Evolutionary conservation across 2,329 filamentous ascomycete species (phyloP), one percentile per base, ranked within the genome.

Genomic region (Arthrinium phaeospermum): DNA sequence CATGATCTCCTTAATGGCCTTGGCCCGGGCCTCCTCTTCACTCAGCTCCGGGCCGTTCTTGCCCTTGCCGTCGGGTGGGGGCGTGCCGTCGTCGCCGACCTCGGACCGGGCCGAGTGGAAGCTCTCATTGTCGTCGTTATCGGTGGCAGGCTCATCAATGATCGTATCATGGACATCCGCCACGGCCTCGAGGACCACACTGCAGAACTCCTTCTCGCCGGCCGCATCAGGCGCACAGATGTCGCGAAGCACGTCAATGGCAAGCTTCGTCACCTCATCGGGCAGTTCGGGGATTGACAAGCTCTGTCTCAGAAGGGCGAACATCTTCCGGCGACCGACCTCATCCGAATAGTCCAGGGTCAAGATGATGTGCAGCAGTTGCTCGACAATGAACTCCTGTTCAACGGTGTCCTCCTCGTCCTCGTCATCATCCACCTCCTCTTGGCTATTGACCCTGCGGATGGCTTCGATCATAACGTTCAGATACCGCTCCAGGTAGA

Each of bases 291-390:
- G 91, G 70, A 95, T 92, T 0, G 95, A 95, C 22, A 99, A 86
- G 1, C 93, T 92, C 80, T 97, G 94, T 71, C 96, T 90, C 73
- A 98, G 89, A 46, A 98, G 88, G 24, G 94, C 91, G 81, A 97
- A 98, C 95, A 99, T 98, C 84, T 98, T 97, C 72, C 96, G 89
- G 75, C 96, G 91, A 69, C 96, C 96, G 74, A 98, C 94, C 82
- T 98, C 96, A 79, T 99, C 96, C n/a, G 94, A 95, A 82, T 98
- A 99, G 82, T 99, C 96, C 69, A 98, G 89, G 1, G 94, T 97
- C 73, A 95, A 88, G 6, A 94, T 93, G 79, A 99, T 97, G 77
- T 98, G 93, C 47, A 99, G 90, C 72, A 99, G 87, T 80, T 99
- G 97, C 81, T 98, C 95, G 51, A 98, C 93, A 74, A 98, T 93